Evolutionary conservation across 192 early-diverging fungal genomes (phyloP), one percentile per base, ranked within the genome.

Genomic region (Coemansia sp.): DNA sequence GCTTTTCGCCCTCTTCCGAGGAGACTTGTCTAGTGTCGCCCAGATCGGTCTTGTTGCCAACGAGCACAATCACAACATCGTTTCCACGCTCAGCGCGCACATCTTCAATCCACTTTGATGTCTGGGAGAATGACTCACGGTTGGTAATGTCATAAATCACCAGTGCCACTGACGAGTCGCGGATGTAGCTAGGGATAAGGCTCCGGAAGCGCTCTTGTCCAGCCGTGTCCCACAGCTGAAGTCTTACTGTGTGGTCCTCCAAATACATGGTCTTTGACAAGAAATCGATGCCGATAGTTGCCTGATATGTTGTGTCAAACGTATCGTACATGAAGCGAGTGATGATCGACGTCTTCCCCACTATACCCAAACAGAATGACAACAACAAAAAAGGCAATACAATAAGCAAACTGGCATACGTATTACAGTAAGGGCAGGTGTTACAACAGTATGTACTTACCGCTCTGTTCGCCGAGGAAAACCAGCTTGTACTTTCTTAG

Each of bases 251-350:
- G 60, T 94, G 87, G 82, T 99, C 96, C 70, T 98, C 96, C 50
- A 98, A 85, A 75, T 99, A 99, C 95, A 99, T 98, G 4, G 96
- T 99, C 84, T 99, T 99, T 45, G 94, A 95, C 66, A 98, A 76
- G 81, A 99, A 99, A 75, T 99, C 98, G 68, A 99, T 98, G 66
- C 98, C 98, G 67, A 99, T 99, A 23, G 98, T 99, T 17, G 98
- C 78, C 61, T 92, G 94, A 84, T 99, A 98, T 38, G 95, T 95
- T 69, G 95, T 96, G 88, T 99, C 96, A 77, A 99, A 99, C n/a
- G 95, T 98, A 72, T 99, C 98, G 78, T 99, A 98, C 96, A 99
- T 99, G 84, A 99, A 99, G 31, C 98, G 89, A 17, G 96, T 99
- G 69, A 99, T 98, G 50, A 99, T 89, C 10, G 96, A 98, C 2